phyloP scores from a whole-genome alignment of 768 basidiomycete species.

The Gloeopeniophorella convolvens region DNA sequence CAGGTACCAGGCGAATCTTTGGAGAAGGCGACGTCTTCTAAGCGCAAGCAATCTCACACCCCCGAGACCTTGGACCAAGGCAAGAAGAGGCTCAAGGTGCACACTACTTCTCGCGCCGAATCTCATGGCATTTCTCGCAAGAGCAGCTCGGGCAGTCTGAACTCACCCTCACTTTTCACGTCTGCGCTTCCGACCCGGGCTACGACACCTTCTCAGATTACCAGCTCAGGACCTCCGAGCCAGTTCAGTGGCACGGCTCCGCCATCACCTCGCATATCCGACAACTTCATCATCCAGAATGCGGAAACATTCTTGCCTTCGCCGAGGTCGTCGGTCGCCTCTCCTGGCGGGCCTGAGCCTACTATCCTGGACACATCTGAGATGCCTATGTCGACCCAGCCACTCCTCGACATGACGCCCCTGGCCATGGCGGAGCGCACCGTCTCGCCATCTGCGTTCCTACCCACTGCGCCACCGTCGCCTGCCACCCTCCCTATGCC shows the following conservation, averaged over 20 bases:
- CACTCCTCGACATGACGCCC: background rate
- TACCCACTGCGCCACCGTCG: conserved; percentile 23
- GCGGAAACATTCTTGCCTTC: conserved; percentile 14
- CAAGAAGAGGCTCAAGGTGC: conserved; percentile 67
- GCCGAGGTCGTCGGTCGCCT: conserved; percentile 9
- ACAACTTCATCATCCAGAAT: conserved; percentile 6
- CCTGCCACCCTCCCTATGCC: conserved; percentile 15
- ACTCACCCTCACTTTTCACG: conserved; percentile 26
- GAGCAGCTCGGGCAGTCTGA: conserved; percentile 27
- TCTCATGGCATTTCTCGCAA: conserved; percentile 26
- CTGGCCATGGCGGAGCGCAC: conserved; percentile 1
- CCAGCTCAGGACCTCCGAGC: conserved; percentile 16
- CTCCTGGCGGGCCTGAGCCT: conserved; percentile 4
- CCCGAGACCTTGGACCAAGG: conserved; percentile 24
- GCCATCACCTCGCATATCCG: conserved; percentile 14
- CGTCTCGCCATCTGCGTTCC: conserved; percentile 17
- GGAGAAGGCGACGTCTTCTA: conserved; percentile 24
- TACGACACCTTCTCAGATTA: conserved; percentile 26
- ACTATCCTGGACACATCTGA: conserved; percentile 7
- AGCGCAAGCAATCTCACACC: conserved; percentile 42
- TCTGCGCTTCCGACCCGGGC: conserved; percentile 28
- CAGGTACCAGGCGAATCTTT: conserved; percentile 21
- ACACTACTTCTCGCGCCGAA: conserved; percentile 38
- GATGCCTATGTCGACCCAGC: background rate
- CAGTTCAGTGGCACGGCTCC: conserved; percentile 18